Evolutionary conservation across 2,329 filamentous ascomycete genomes (phyloP), one percentile per base, ranked within the genome.

Genomic region (Fusarium incarnatum): DNA sequence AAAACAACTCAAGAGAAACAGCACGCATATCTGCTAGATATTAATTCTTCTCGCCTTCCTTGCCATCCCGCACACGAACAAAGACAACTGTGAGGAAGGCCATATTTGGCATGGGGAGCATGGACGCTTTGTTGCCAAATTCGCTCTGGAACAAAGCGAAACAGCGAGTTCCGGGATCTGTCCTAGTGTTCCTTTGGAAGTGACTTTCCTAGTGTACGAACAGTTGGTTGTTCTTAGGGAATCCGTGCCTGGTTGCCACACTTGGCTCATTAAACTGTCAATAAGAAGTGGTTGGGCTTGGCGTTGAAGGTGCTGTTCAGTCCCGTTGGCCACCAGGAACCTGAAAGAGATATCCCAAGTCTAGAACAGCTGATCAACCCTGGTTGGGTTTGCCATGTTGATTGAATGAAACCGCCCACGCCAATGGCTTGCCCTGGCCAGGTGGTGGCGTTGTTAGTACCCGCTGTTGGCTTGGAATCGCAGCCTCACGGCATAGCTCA

Each of bases 41-140:
- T 71, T 45, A 56, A 58, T 58, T 56, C 32, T 57, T 40, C 27
- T 44, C 16, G 25, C 41, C 23, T 22, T n/a, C 32, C 15, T 30
- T 27, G n/a, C 42, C 50, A 41, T 27, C 48, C 42, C 47, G n/a
- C 13, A 44, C 7, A 30, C 22, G 44, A 34, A 61, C 58, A 70
- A 67, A 62, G 61, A 54, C 68, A 53, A 57, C n/a, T 30, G 40
- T 34, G 62, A 48, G 34, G 46, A 46, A 27, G 52, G n/a, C 55
- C 61, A 60, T 61, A 57, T 56, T 68, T 41, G 56, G 49, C 41
- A 48, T 30, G 60, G 60, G 48, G 34, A 44, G 47, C 28, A 47
- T 27, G 34, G 54, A 62, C 56, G 72, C 72, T 75, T 75, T 75
- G 73, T 75, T 56, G 34, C 18, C 27, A 44, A 34, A 34, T 60